Base-by-base conservation (phyloP, 345 rosid species). In the Gossypium turneri region DNA sequence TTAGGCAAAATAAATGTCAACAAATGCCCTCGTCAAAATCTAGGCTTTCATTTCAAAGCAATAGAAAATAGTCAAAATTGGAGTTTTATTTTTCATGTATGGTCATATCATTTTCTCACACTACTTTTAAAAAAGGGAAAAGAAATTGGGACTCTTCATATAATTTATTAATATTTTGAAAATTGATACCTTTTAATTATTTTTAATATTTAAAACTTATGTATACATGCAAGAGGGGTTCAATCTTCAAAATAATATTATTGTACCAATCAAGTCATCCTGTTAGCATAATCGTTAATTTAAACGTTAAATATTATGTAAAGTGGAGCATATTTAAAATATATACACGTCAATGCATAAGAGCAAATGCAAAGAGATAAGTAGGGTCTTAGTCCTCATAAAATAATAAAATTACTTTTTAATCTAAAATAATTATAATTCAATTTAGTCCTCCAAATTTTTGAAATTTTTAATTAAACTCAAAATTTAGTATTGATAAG, bases 281-380 rank as follows among this genome's bases (percentile, higher is more conserved):
- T 5, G 0, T 5, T 34, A 5, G 0, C 0, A 1, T 34, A 34
- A 34, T 34, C 7, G 0, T 34, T 34, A 34, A 34, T 34, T 34
- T 34, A 34, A 5, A 5, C 0, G 1, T 34, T 34, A 34, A 34
- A 34, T 34, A 34, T 34, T 34, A 34, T 4, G 0, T 34, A 5
- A 34, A 34, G 1, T 34, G 1, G 7, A 5, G 41, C 7, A 34
- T 5, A 5, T 34, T 34, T 34, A 34, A 34, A 34, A 34, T 1
- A 34, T 34, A 34, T 34, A 34, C 1, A 34, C 7, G 7, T 34
- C 7, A 34, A 34, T 5, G 1, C 38, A 4, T 4, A 34, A 34
- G 1, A 34, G 0, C 38, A 34, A 34, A 34, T 34, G 7, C 1
- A 34, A 34, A 34, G 7, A 5, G 41, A 34, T 5, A 34, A 0